Percentiles rank a stretch among this genome's conserved stretches.
Conservation (phyloP, 1,139 yeast species). For the Kurtzmaniella quercitrusa region DNA sequence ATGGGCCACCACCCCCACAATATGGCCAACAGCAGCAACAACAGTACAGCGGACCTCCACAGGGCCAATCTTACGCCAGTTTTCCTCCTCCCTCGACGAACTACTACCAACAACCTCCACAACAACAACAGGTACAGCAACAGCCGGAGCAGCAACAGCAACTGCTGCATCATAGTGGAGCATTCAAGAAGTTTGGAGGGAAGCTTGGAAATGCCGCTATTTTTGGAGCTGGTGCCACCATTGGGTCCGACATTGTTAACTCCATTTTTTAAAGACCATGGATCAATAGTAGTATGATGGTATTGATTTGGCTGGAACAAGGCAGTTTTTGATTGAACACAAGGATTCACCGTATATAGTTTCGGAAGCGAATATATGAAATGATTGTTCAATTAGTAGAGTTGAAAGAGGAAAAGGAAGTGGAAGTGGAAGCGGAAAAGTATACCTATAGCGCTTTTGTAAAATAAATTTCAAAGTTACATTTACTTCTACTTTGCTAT, state of each 20-base stretch:
- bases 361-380: no score
- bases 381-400: no score
- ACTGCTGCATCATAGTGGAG: slow-evolving; percentile 23
- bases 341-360: no score
- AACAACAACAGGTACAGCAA: slow-evolving; percentile 15
- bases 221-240: slow-evolving; percentile 96
- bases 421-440: no score
- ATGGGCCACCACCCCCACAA: slow-evolving; percentile 15
- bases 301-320: no score
- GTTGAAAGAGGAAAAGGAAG: no score
- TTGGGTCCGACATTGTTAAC: slow-evolving; percentile 84
- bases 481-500: neutral
- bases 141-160: slow-evolving; percentile 18
- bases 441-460: no score
- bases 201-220: slow-evolving; percentile 89
- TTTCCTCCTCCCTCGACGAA: slow-evolving; percentile 46
- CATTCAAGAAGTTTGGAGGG: slow-evolving; percentile 67
- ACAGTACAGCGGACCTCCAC: slow-evolving; percentile 24
- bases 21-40: slow-evolving; percentile 14
- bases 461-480: no score
- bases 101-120: slow-evolving; percentile 33
- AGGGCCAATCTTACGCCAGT: slow-evolving; percentile 45
- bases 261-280: slow-evolving; percentile 56
- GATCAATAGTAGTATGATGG: no score
- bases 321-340: no score